Evolutionary conservation across 352 stramenopile species (phyloP).

Genomic region (Globisporangium camurandrum): DNA sequence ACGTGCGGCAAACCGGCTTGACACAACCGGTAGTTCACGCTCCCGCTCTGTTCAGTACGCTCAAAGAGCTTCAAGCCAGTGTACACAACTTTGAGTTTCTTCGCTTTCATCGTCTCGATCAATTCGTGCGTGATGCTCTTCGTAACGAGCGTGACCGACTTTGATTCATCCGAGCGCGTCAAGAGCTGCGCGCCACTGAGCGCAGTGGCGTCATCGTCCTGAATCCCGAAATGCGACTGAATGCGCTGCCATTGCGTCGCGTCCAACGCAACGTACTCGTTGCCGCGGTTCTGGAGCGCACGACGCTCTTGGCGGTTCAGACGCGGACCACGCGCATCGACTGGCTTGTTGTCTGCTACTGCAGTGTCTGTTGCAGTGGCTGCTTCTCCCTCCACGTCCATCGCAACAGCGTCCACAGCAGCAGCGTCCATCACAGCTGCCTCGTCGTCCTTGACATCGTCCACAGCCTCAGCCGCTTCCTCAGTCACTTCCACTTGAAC

Average conservation of each 20-base stretch:
- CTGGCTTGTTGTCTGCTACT: not conserved
- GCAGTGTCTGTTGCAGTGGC: constrained; percentile 18
- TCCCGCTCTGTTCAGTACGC: constrained; percentile 66
- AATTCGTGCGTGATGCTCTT: constrained; percentile 77
- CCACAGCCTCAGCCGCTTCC: constrained; percentile 8
- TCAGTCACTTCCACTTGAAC: constrained; percentile 4
- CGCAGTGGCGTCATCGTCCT: no score
- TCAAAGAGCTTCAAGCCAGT: constrained; percentile 91
- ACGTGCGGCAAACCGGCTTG: constrained; percentile 82
- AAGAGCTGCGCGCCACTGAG: constrained; percentile 82
- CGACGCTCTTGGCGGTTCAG: constrained; percentile 35
- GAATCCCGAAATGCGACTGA: constrained; percentile 75
- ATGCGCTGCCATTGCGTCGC: constrained; percentile 48
- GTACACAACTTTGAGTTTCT: constrained; percentile 88
- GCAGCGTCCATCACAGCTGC: not conserved
- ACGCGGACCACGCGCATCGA: constrained; percentile 1
- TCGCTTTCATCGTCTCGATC: constrained; percentile 77
- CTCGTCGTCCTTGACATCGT: constrained; percentile 8
- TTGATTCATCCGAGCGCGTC: constrained; percentile 81
- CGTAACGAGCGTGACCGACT: constrained; percentile 82
- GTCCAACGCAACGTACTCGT: constrained; percentile 73
- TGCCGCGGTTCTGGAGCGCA: constrained; percentile 38
- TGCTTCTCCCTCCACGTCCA: constrained; percentile 7
- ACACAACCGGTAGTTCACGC: constrained; percentile 83
- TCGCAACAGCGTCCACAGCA: constrained; percentile 3